phyloP scores from a whole-genome alignment of 2,329 filamentous ascomycete species.

The Stachybotrys chlorohalonatus region DNA sequence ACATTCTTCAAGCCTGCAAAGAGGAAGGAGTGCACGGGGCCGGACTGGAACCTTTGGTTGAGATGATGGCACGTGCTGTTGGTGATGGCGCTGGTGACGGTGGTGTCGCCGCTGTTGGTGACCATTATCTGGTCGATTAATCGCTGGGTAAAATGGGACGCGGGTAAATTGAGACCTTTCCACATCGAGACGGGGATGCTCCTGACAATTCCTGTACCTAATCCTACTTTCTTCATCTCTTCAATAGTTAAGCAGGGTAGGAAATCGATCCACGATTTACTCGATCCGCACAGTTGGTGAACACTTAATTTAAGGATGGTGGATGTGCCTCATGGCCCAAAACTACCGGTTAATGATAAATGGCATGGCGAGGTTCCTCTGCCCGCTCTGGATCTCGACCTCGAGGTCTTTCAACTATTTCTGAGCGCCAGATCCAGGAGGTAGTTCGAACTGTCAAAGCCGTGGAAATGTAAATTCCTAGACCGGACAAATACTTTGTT shows the following conservation, averaged over 20 bases:
- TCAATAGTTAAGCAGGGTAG: no score
- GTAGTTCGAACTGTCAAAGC: no score
- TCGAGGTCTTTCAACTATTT: neutral
- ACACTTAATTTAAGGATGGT: neutral
- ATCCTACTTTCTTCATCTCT: no score
- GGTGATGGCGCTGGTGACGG: constrained; percentile 5
- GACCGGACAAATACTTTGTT: no score
- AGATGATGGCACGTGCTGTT: constrained; percentile 8
- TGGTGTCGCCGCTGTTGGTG: constrained; percentile 1
- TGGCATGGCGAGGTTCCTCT: neutral
- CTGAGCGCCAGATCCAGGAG: no score
- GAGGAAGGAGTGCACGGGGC: constrained; percentile 12
- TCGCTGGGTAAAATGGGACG: neutral
- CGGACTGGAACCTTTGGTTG: neutral
- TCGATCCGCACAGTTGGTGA: neutral
- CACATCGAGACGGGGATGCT: no score
- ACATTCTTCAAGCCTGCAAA: constrained; percentile 13
- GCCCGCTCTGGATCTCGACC: neutral
- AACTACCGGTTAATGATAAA: neutral
- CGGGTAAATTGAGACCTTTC: no score
- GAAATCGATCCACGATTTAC: neutral
- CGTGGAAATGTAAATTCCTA: no score
- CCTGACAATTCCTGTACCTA: no score
- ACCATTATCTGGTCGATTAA: neutral
- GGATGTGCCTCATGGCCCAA: neutral